Conservation (phyloP, 108 stramenopile genomes). For the Pseudonitzschia pungens region DNA sequence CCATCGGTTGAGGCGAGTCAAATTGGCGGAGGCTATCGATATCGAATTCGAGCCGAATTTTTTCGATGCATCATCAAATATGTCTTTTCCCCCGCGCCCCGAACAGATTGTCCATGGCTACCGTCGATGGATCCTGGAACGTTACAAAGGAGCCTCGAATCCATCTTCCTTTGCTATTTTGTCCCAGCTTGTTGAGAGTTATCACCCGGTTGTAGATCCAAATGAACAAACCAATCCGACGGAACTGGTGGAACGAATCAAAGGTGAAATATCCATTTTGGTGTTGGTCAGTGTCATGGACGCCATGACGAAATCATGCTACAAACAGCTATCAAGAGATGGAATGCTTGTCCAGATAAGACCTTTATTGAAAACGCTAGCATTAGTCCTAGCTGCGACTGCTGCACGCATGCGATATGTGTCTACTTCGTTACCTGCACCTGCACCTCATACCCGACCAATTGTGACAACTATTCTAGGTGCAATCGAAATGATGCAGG, state of each 20-base stretch:
- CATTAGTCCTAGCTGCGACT: constrained; percentile 55
- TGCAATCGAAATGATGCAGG: constrained; percentile 19
- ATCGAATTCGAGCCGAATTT: constrained; percentile 49
- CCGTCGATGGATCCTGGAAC: constrained; percentile 13
- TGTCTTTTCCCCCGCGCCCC: constrained; percentile 25
- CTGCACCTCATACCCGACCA: constrained; percentile 40
- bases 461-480: constrained; percentile 57
- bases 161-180: constrained; percentile 16
- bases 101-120: constrained; percentile 29
- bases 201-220: constrained; percentile 10
- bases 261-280: constrained; percentile 63
- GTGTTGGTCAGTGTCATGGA: constrained; percentile 47
- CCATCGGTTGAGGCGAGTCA: constrained; percentile 49
- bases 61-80: constrained; percentile 4
- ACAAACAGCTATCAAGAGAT: background rate
- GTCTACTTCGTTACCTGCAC: constrained; percentile 33
- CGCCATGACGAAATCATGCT: constrained; percentile 24
- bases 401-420: constrained; percentile 64
- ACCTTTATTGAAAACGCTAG: constrained; percentile 62
- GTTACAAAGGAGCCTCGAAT: constrained; percentile 4
- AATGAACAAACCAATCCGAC: background rate
- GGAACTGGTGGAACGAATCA: constrained; percentile 57
- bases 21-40: constrained; percentile 55
- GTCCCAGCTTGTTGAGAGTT: constrained; percentile 9
- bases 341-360: constrained; percentile 28